Conservation (phyloP, 106 monocot species). For the Ottelia alismoides region DNA sequence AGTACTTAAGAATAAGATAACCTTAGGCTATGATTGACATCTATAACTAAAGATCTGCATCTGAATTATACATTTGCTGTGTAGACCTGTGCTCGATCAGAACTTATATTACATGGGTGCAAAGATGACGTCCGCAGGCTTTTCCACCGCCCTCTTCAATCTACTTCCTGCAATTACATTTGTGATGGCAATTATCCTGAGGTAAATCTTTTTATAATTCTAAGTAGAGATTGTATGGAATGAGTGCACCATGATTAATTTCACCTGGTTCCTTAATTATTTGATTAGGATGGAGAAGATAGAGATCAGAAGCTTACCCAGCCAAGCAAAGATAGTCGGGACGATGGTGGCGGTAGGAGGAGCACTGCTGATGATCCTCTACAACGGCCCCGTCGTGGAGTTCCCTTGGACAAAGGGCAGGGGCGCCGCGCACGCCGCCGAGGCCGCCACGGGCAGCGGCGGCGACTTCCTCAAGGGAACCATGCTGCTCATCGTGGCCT, state of each 20-base stretch:
- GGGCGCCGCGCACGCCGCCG: neutral
- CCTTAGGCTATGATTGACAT: no score
- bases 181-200: conserved; percentile 43
- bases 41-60: no score
- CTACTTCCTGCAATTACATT: conserved; percentile 73
- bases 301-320: conserved; percentile 26
- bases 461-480: conserved; percentile 43
- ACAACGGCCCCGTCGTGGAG: conserved; percentile 43
- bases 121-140: conserved; percentile 55
- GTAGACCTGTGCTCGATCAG: conserved; percentile 74
- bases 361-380: conserved; percentile 53
- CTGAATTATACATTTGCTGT: no score
- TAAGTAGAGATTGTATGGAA: no score
- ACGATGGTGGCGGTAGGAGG: conserved; percentile 40
- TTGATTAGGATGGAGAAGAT: conserved; percentile 53
- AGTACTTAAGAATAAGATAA: no score
- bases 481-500: conserved; percentile 32
- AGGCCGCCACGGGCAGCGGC: neutral
- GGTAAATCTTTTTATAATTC: conserved; percentile 25
- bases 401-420: conserved; percentile 30
- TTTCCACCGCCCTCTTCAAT: conserved; percentile 40
- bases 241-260: no score
- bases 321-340: conserved; percentile 49
- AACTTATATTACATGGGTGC: conserved; percentile 73
- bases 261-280: no score